Evolutionary conservation across 768 basidiomycete genomes (phyloP).

Genomic region (Suillus discolor): DNA sequence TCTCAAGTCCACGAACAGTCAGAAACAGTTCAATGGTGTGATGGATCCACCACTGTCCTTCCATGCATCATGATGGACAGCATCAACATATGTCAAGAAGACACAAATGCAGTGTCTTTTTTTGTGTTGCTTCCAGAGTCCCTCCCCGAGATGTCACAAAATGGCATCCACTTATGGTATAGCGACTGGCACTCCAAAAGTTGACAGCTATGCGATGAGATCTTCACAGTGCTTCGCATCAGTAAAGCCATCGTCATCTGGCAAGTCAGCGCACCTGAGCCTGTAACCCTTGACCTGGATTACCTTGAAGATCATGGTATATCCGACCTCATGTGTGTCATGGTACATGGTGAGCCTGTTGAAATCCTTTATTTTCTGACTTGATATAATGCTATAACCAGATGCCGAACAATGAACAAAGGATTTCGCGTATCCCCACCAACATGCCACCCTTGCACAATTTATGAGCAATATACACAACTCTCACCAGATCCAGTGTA

Average conservation of each 20-base stretch:
- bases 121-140: neutral
- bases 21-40: neutral
- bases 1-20: neutral
- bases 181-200: neutral
- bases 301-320: neutral
- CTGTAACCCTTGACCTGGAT: neutral
- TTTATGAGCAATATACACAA: neutral
- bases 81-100: neutral
- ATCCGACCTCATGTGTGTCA: neutral
- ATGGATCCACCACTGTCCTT: neutral
- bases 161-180: neutral
- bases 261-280: neutral
- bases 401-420: neutral
- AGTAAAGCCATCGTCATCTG: neutral
- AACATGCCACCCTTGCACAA: neutral
- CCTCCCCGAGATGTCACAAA: neutral
- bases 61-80: too few species aligned
- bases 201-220: too few species aligned
- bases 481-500: neutral
- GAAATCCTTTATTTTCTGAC: neutral
- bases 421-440: neutral
- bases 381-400: neutral
- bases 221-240: too few species aligned
- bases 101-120: neutral
- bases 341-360: neutral